A percentile compares a stretch with the other conserved stretches of the same genome.
These are phyloP conservation scores for Solanum medicagineum DNA, from an alignment of 257 asterid species.

Conservation along the genomic window DNA sequence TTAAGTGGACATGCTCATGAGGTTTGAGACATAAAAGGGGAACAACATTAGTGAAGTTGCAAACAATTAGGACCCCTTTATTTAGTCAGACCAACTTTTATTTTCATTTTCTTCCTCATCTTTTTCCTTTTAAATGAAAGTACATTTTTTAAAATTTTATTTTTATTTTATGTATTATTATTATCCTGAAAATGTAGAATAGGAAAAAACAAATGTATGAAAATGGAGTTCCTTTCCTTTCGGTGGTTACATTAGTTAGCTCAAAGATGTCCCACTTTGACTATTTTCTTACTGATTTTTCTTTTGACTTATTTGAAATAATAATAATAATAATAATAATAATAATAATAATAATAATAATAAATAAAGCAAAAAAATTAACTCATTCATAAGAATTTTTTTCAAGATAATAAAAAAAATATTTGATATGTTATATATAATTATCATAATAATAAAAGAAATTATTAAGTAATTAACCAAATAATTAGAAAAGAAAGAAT, in stretches of 20 bases:
- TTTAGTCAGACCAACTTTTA: background rate
- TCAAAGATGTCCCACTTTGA: constrained; percentile 27
- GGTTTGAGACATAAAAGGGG: constrained; percentile 26
- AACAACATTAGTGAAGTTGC: constrained; percentile 21
- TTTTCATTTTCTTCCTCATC: background rate
- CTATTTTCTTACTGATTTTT: background rate
- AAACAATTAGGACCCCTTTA: constrained; percentile 16
- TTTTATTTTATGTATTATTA: background rate
- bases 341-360: too few species aligned
- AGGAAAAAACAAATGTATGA: background rate
- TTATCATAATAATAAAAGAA: too few species aligned
- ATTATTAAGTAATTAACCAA: background rate
- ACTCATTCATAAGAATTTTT: too few species aligned
- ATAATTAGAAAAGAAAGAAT: too few species aligned
- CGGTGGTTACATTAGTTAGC: constrained; percentile 33
- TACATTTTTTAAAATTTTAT: background rate
- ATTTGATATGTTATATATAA: too few species aligned
- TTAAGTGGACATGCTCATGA: constrained; percentile 17
- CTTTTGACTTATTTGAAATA: background rate
- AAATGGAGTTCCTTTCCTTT: constrained; percentile 20
- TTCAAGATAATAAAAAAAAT: too few species aligned
- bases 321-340: too few species aligned
- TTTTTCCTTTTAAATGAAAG: background rate
- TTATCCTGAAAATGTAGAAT: background rate
- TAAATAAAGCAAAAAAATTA: too few species aligned